Evolutionary conservation across 108 stramenopile genomes (phyloP), one percentile per base, ranked within the genome.

Genomic region (Conticribra weissflogii): DNA sequence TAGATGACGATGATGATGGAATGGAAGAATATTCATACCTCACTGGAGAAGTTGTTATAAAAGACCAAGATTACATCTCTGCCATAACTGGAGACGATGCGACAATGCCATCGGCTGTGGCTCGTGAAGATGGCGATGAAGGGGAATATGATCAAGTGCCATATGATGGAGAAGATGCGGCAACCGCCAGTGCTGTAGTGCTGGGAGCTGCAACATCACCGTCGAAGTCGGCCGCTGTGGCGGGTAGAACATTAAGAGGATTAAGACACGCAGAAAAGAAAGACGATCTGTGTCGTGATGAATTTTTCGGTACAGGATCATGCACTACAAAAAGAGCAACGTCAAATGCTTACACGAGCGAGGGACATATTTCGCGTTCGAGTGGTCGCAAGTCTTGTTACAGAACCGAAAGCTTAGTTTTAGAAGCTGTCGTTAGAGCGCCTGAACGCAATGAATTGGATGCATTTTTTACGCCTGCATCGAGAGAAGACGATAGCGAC

Each of bases 1-100:
- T 27, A 19, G 67, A 58, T 47, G 73, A 74, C 14, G 74, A 68
- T 24, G 71, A 72, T 47, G 71, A 65, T 21, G 54, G 46, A n/a
- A 73, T 73, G 72, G 72, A 73, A 66, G 72, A 73, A 27, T 73
- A 73, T 48, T 66, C 64, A 16, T 73, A 73, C 49, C 32, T 73
- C 1, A 73, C 72, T 22, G 72, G 72, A 61, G 67, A 68, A 41
- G 59, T 68, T 54, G 45, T 68, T 0, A 69, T 75, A 17, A 68
- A 61, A 50, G 67, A 75, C 51, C 74, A 69, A 44, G 74, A 61
- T 54, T 75, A 61, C 18, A 54, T 75, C 3, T 54, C 59, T 24
- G 74, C 74, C 16, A 53, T 69, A 19, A 68, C 74, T 7, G 74
- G 74, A 14, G 74, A 75, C 60, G 74, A 75, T 21, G 58, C 71